Percentiles rank a stretch among this genome's conserved stretches.
Evolutionary conservation across 1,284 basidiomycete species (phyloP).

Genomic region (Mycena citricolor): DNA sequence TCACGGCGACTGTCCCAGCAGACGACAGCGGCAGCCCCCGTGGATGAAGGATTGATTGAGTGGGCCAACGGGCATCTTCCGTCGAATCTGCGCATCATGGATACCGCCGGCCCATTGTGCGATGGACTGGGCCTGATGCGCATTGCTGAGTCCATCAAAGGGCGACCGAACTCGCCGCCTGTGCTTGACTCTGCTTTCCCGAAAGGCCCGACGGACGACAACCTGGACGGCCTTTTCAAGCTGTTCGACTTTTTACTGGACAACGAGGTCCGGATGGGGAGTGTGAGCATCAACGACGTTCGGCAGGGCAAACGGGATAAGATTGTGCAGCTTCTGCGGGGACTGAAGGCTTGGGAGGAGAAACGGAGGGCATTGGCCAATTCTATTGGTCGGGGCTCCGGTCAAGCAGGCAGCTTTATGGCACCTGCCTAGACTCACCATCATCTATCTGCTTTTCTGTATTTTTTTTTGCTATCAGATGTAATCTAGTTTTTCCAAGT

Average conservation of each 20-base stretch:
- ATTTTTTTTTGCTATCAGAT: slow-evolving; percentile 2
- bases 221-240: slow-evolving; percentile 85
- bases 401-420: slow-evolving; percentile 36
- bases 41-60: slow-evolving; percentile 62
- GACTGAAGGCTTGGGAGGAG: slow-evolving; percentile 77
- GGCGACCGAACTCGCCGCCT: slow-evolving; percentile 61
- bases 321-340: slow-evolving; percentile 73
- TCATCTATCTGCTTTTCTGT: background rate
- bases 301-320: slow-evolving; percentile 77
- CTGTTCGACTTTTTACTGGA: slow-evolving; percentile 88
- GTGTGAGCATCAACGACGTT: slow-evolving; percentile 89
- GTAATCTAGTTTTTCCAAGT: slow-evolving; percentile 1
- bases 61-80: slow-evolving; percentile 89
- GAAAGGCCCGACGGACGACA: slow-evolving; percentile 62
- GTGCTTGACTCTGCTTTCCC: slow-evolving; percentile 84
- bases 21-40: slow-evolving; percentile 33
- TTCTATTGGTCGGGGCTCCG: slow-evolving; percentile 48
- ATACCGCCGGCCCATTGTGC: slow-evolving; percentile 50
- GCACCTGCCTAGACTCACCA: slow-evolving; percentile 24
- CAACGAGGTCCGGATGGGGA: slow-evolving; percentile 85
- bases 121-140: slow-evolving; percentile 74
- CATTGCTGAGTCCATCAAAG: slow-evolving; percentile 75
- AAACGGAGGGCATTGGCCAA: slow-evolving; percentile 56
- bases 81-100: slow-evolving; percentile 59
- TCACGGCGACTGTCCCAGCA: slow-evolving; percentile 48